Percentiles rank a stretch among this genome's conserved stretches.
Evolutionary conservation across 1,284 basidiomycete genomes (phyloP).

Genomic region (Apiotrichum brassicae): DNA sequence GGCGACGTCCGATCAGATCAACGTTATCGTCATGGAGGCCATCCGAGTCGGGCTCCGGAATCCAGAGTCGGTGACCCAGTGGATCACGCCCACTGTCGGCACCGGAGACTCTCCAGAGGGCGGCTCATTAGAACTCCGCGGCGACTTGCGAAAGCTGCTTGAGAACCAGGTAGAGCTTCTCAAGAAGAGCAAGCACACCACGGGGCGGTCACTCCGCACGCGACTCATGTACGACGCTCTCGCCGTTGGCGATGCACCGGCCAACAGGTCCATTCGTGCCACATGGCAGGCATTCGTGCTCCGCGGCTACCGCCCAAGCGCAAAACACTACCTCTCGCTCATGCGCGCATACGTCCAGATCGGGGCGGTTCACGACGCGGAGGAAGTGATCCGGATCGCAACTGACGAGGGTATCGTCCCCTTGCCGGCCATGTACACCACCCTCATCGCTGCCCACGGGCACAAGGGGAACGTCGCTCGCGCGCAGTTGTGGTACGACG

Average conservation of each 20-base stretch:
- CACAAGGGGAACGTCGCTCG: background rate
- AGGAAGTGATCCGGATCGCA: conserved; percentile 26
- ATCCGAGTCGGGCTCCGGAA: conserved; percentile 11
- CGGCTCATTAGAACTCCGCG: background rate
- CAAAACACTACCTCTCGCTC: conserved; percentile 30
- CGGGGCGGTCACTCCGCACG: conserved; percentile 16
- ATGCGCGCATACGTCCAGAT: conserved; percentile 33
- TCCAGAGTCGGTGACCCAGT: background rate
- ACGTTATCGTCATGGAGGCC: conserved; percentile 18
- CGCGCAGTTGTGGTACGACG: conserved; percentile 7
- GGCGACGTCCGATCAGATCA: conserved; percentile 22
- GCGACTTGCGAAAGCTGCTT: conserved; percentile 4
- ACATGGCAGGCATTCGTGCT: conserved; percentile 32
- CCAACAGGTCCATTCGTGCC: conserved; percentile 19
- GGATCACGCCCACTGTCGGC: background rate
- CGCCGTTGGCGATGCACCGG: conserved; percentile 13
- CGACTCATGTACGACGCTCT: conserved; percentile 33
- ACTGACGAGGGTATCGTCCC: conserved; percentile 13
- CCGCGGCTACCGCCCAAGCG: conserved; percentile 31
- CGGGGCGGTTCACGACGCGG: conserved; percentile 32
- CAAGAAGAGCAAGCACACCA: background rate
- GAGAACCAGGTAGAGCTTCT: background rate
- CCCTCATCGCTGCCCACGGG: conserved; percentile 19
- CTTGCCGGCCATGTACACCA: conserved; percentile 23
- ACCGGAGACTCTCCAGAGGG: background rate